Evolutionary conservation across 371 early-diverging fungal species (phyloP).

Genomic region (Rhizopus delemar): DNA sequence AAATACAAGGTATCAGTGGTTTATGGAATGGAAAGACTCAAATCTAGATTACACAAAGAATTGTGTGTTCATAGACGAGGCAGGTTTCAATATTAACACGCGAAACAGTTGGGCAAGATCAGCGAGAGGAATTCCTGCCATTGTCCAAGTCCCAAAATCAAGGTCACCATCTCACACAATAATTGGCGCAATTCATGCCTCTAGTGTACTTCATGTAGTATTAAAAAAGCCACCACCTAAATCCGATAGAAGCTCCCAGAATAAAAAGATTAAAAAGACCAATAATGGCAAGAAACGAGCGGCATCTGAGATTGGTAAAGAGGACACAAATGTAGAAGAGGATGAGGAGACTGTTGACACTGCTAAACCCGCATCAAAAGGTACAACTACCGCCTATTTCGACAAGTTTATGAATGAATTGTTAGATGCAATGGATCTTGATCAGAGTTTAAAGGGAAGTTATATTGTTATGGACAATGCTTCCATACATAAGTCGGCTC

Average conservation of each 20-base stretch:
- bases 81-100: constrained; percentile 3
- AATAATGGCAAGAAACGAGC: constrained; percentile 4
- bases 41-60: constrained; percentile 11
- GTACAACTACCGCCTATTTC: constrained; percentile 1
- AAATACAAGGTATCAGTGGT: constrained; percentile 1
- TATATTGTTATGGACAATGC: no score
- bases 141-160: no score
- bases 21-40: constrained; percentile 4
- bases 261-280: constrained; percentile 5
- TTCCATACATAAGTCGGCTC: constrained; percentile 9
- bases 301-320: background rate
- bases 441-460: background rate
- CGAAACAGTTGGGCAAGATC: constrained; percentile 10
- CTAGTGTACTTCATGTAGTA: background rate
- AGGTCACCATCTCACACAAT: no score
- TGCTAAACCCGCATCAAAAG: constrained; percentile 7
- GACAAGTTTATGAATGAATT: constrained; percentile 7
- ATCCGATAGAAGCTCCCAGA: constrained; percentile 6
- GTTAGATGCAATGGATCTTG: constrained; percentile 4
- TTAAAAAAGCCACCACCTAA: constrained; percentile 9
- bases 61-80: constrained; percentile 10
- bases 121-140: no score
- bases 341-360: background rate
- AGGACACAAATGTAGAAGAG: constrained; percentile 1
- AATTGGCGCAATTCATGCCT: no score